phyloP scores from a whole-genome alignment of 179 eudicot genomes.

The Kewa caespitosa region DNA sequence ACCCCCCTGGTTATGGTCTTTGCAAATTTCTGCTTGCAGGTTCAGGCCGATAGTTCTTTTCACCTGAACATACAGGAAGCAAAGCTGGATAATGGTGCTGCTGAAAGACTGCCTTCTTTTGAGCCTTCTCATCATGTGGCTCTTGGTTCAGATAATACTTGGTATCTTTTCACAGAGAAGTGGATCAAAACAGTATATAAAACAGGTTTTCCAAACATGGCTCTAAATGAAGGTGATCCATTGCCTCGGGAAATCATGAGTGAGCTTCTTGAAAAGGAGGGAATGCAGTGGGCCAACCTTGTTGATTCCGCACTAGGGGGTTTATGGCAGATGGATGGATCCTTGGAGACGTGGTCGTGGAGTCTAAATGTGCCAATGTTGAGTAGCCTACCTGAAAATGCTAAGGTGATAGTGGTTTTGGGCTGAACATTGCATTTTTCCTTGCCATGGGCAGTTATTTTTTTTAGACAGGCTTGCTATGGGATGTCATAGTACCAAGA shows the following conservation, averaged over 20 bases:
- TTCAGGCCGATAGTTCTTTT: constrained; percentile 46
- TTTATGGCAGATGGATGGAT: constrained; percentile 87
- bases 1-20: background rate
- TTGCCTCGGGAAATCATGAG: constrained; percentile 73
- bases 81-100: constrained; percentile 28
- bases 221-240: constrained; percentile 68
- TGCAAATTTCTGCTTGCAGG: constrained; percentile 38
- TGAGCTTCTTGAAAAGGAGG: constrained; percentile 68
- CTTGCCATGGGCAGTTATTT: background rate
- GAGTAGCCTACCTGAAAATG: constrained; percentile 86
- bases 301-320: constrained; percentile 75
- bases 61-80: constrained; percentile 31
- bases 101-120: constrained; percentile 30
- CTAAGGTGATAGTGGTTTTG: constrained; percentile 48
- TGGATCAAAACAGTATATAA: constrained; percentile 83
- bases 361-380: constrained; percentile 92
- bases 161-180: constrained; percentile 98
- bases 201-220: constrained; percentile 83
- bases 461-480: background rate
- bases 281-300: constrained; percentile 76
- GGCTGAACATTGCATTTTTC: background rate
- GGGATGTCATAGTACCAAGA: background rate
- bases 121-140: constrained; percentile 83
- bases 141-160: constrained; percentile 94
- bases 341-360: constrained; percentile 98